These are phyloP conservation scores for Tilletia walkeri DNA, from an alignment of 1,284 basidiomycete genomes.

Conservation along the genomic window DNA sequence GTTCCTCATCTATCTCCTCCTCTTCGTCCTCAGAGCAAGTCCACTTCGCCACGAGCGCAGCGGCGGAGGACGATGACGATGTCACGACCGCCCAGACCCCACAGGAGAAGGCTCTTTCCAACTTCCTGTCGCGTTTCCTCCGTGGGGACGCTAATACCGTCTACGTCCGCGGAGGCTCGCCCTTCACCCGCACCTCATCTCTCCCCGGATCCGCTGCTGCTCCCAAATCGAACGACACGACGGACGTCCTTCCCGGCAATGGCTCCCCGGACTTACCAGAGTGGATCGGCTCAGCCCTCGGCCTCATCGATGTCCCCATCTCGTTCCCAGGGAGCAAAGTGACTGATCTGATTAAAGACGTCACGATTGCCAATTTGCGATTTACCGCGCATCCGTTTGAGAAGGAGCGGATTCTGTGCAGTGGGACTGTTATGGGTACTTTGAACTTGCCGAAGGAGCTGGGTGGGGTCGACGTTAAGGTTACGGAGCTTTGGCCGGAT, in stretches of 20 bases:
- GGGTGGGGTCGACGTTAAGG: slow-evolving; percentile 43
- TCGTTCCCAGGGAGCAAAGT: slow-evolving; percentile 47
- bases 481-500: slow-evolving; percentile 49
- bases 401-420: slow-evolving; percentile 45
- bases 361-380: slow-evolving; percentile 48
- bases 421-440: slow-evolving; percentile 45
- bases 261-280: slow-evolving; percentile 37
- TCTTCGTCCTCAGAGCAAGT: not conserved
- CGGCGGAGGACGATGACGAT: not conserved
- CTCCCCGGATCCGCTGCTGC: slow-evolving; percentile 16
- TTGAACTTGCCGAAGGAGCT: slow-evolving; percentile 47
- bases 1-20: not conserved
- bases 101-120: slow-evolving; percentile 39
- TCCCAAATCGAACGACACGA: not conserved
- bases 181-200: slow-evolving; percentile 24
- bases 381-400: slow-evolving; percentile 48
- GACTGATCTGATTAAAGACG: slow-evolving; percentile 49
- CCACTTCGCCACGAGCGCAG: not conserved
- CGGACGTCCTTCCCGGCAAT: slow-evolving; percentile 30
- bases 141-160: slow-evolving; percentile 47
- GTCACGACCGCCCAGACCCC: slow-evolving; percentile 27
- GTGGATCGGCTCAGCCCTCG: slow-evolving; percentile 44
- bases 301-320: slow-evolving; percentile 41
- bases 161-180: slow-evolving; percentile 46
- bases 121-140: slow-evolving; percentile 46